A percentile compares a stretch with the other conserved stretches of the same genome.
Evolutionary conservation across 495 filamentous ascomycete species (phyloP).

Genomic region (Articulospora tetracladia): DNA sequence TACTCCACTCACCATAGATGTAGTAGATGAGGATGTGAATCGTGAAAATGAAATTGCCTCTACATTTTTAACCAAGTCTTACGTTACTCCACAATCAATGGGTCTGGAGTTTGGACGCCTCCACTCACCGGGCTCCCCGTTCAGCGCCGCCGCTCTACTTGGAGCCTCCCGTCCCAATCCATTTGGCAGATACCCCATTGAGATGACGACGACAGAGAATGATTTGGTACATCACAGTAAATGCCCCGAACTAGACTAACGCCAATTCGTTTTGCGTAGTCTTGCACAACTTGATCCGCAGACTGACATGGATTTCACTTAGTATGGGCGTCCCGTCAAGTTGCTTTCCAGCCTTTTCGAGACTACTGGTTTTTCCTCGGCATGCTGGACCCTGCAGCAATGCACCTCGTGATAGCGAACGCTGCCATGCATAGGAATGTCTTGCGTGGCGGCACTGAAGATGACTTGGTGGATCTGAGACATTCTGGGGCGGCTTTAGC

Average conservation of each 20-base stretch:
- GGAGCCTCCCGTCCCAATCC: not conserved
- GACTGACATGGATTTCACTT: not conserved
- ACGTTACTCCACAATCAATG: too few species aligned
- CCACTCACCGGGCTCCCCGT: not conserved
- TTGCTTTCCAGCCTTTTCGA: constrained; percentile 2
- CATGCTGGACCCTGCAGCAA: constrained; percentile 6
- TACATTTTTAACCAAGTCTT: too few species aligned
- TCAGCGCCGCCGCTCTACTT: not conserved
- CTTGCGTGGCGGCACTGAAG: not conserved
- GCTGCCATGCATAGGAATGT: not conserved
- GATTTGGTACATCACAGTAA: too few species aligned
- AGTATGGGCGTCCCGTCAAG: not conserved
- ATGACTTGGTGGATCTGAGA: too few species aligned
- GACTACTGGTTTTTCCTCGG: constrained; percentile 3
- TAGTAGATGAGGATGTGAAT: too few species aligned
- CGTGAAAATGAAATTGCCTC: too few species aligned
- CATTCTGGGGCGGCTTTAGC: not conserved
- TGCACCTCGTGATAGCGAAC: constrained; percentile 4
- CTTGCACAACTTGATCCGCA: too few species aligned
- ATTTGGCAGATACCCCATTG: constrained; percentile 4
- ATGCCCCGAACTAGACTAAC: too few species aligned
- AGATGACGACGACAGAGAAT: not conserved
- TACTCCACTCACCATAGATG: too few species aligned
- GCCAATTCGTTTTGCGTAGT: too few species aligned
- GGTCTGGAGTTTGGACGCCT: not conserved